Percentiles rank a stretch among this genome's conserved stretches.
Evolutionary conservation across 768 basidiomycete genomes (phyloP).

Genomic region (Neoboletus magnificus): DNA sequence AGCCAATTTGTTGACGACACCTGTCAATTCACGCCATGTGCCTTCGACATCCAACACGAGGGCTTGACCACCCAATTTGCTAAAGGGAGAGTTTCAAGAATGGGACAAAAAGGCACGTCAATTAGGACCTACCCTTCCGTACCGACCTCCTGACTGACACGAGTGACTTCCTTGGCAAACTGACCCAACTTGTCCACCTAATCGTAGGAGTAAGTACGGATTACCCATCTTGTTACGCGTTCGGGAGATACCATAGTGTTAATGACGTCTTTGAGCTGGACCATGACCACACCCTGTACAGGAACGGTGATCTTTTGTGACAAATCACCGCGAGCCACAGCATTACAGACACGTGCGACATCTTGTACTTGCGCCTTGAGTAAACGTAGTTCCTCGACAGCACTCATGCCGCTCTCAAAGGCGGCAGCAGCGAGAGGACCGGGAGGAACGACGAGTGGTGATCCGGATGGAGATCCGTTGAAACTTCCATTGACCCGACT

Average conservation of each 20-base stretch:
- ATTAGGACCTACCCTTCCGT: constrained; percentile 58
- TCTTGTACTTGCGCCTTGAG: constrained; percentile 84
- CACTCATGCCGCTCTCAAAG: constrained; percentile 59
- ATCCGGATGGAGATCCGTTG: constrained; percentile 28
- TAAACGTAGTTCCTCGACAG: constrained; percentile 72
- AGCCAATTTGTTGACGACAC: constrained; percentile 78
- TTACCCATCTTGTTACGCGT: background rate
- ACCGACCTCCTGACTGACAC: constrained; percentile 81
- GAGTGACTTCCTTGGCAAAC: constrained; percentile 89
- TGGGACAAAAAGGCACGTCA: background rate
- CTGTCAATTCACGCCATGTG: constrained; percentile 83
- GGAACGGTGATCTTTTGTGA: constrained; percentile 78
- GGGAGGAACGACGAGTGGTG: constrained; percentile 47
- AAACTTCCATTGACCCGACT: constrained; percentile 25
- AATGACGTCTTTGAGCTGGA: constrained; percentile 76
- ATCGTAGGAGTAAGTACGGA: constrained; percentile 11
- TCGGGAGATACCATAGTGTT: constrained; percentile 53
- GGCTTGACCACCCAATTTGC: constrained; percentile 82
- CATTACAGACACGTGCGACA: constrained; percentile 77
- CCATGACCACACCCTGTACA: constrained; percentile 77
- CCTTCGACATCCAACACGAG: constrained; percentile 86
- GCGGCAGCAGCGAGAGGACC: constrained; percentile 57
- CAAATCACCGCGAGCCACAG: constrained; percentile 71
- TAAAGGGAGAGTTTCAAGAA: constrained; percentile 28
- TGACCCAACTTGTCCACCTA: constrained; percentile 72